Evolutionary conservation across 164 flowering plant genomes (phyloP).

Genomic region (Vitis riparia): DNA sequence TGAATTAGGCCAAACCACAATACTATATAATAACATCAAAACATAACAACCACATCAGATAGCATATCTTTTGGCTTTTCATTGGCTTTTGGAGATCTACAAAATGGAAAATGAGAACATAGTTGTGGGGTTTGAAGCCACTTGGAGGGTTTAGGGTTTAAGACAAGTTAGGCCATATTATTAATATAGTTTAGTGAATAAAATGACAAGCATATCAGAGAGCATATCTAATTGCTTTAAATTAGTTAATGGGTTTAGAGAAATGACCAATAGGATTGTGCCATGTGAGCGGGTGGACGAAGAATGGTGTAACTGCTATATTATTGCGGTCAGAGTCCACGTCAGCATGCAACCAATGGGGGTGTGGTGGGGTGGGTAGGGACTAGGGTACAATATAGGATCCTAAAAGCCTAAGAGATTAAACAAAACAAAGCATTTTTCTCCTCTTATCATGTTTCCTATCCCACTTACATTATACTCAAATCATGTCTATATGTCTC

Average conservation of each 20-base stretch:
- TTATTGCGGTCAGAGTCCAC: background rate
- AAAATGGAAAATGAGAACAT: background rate
- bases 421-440: conserved; percentile 11
- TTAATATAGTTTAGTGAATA: background rate
- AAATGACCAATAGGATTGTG: conserved; percentile 3
- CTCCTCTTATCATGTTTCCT: conserved; percentile 41
- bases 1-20: conserved; percentile 13
- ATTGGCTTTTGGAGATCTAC: background rate
- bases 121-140: background rate
- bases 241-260: background rate
- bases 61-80: background rate
- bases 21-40: background rate
- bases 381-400: no score
- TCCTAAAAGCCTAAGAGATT: conserved; percentile 18
- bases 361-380: background rate
- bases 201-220: conserved; percentile 1
- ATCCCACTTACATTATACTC: conserved; percentile 31
- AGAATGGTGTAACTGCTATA: no score
- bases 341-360: background rate
- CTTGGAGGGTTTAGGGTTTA: background rate
- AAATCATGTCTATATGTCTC: conserved; percentile 38
- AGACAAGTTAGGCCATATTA: background rate
- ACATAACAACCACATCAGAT: background rate
- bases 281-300: background rate
- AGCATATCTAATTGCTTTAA: background rate